phyloP scores from a whole-genome alignment of 2,329 filamentous ascomycete genomes.

The Nemania abortiva region DNA sequence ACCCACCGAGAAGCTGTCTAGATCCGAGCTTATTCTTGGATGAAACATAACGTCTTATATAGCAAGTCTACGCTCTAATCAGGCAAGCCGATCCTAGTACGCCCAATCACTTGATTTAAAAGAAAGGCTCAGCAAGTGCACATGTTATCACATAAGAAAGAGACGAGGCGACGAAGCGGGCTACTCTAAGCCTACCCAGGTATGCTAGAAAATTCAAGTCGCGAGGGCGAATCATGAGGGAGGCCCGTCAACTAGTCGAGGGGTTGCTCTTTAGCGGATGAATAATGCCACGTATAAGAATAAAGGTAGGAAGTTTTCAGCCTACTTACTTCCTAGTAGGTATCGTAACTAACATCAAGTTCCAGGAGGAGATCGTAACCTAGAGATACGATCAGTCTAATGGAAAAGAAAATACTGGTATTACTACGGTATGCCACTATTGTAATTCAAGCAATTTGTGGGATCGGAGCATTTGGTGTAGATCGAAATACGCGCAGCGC shows the following conservation, averaged over 20 bases:
- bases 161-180: background rate
- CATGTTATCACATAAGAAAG: background rate
- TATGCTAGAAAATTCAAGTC: background rate
- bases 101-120: background rate
- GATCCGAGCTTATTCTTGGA: background rate
- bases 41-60: background rate
- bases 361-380: too few relatives aligned
- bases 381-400: too few relatives aligned
- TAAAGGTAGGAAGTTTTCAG: background rate
- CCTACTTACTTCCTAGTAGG: too few relatives aligned
- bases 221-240: background rate
- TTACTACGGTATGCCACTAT: background rate
- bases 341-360: background rate
- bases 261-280: background rate
- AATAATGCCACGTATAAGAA: too few relatives aligned
- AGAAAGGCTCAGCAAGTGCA: background rate
- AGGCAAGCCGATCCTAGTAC: background rate
- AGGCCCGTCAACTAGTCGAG: background rate
- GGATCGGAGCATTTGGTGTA: constrained; percentile 53
- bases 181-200: too few relatives aligned
- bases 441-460: constrained; percentile 43
- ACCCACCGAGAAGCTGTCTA: background rate
- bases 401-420: too few relatives aligned
- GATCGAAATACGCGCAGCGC: constrained; percentile 51
- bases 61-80: background rate